Conservation (phyloP, 2,329 filamentous ascomycete species). For the Colletotrichum chrysophilum region DNA sequence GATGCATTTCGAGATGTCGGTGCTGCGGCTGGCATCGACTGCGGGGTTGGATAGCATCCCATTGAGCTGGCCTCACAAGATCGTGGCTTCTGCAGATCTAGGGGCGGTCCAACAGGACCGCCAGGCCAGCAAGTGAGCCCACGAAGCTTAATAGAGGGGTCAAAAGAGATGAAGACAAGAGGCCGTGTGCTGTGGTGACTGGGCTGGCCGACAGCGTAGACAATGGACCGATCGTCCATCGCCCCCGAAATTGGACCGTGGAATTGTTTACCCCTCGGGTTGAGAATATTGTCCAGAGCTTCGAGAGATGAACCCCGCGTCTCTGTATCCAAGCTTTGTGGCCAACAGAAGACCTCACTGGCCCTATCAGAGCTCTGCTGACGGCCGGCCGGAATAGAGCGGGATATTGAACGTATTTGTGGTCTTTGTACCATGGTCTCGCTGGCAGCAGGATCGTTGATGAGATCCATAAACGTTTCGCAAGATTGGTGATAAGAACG, state of each 20-base stretch:
- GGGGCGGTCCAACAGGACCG: slow-evolving; percentile 1
- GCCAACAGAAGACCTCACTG: slow-evolving; percentile 27
- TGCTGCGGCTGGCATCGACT: slow-evolving; percentile 2
- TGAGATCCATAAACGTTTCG: slow-evolving; percentile 63
- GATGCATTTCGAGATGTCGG: not conserved
- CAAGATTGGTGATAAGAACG: slow-evolving; percentile 59
- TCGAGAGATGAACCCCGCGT: slow-evolving; percentile 1
- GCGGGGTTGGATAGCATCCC: not conserved
- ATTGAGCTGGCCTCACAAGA: not conserved
- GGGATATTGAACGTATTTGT: slow-evolving; percentile 44
- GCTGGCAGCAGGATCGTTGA: slow-evolving; percentile 50
- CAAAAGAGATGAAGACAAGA: slow-evolving; percentile 48
- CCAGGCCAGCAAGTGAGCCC: slow-evolving; percentile 29
- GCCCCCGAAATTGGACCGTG: slow-evolving; percentile 41
- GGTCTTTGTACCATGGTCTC: slow-evolving; percentile 38
- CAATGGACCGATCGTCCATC: slow-evolving; percentile 52
- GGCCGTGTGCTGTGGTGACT: slow-evolving; percentile 30
- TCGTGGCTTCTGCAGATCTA: not conserved
- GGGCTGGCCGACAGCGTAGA: slow-evolving; percentile 44
- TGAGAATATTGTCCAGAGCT: slow-evolving; percentile 41
- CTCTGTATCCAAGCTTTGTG: slow-evolving; percentile 13
- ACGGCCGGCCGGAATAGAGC: not conserved
- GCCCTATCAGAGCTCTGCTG: not conserved
- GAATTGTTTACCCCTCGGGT: slow-evolving; percentile 35
- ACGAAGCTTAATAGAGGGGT: slow-evolving; percentile 40